Base-by-base conservation (phyloP, 139 green algal genomes). In the Prasinococcaceae sp. region DNA sequence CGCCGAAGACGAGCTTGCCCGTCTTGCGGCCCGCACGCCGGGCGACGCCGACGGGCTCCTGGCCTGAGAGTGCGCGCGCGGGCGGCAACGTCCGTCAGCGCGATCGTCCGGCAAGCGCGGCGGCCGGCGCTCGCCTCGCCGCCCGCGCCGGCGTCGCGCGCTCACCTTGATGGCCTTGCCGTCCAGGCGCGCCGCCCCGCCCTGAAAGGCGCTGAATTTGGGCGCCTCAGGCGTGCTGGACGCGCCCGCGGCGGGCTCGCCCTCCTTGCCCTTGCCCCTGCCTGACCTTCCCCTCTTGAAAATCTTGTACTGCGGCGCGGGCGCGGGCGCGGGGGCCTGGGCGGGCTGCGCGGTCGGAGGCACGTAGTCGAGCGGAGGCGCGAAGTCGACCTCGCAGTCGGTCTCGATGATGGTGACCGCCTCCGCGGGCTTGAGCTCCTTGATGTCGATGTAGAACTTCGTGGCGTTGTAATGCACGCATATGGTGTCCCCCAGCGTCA, bases 361-460 rank as follows among this genome's bases (percentile, higher is more conserved):
- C 39, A 86, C 80, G 64, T 94, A 97, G 58, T 97, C 90, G 49
- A 96, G 81, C 1, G 90, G 90, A 6, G 88, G 81, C 44, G 90
- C 90, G 81, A 98, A 98, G 46, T 98, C 90, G 3, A 71, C 60
- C 53, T 72, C 66, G 30, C 43, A 83, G 70, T 98, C 90, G 1
- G 88, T 97, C 60, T 98, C 90, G 17, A 98, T 85, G 29, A 98
- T 88, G 5, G 81, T 92, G 33, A 98, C 85, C 9, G 90, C 90
- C 9, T 68, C 43, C 1, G 35, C 60, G 4, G 90, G 90, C 63
- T 86, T 85, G n/a, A 78, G 53, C 68, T 88, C 79, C 20, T 88
- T 75, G 33, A 77, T 76, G 57, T 92, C 78, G 36, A 93, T 92
- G 66, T 86, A 92, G 62, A 94, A 97, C 29, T 78, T 79, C 39